Evolutionary conservation across 768 basidiomycete genomes (phyloP).

Genomic region (Suillus paluster): DNA sequence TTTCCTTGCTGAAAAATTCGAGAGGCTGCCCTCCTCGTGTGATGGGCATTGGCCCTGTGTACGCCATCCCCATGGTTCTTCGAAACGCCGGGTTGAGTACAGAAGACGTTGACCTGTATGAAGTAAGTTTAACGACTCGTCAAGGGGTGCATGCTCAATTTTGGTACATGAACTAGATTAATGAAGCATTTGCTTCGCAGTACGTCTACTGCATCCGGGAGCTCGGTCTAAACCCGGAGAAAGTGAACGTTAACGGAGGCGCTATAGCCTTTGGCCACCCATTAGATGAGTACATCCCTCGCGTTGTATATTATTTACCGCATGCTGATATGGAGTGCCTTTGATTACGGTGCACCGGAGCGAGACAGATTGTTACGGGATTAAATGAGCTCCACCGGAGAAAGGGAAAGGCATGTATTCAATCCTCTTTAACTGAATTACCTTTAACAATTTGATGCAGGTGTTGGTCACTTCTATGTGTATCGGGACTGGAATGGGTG

Average conservation of each 20-base stretch:
- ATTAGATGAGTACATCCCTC: constrained; percentile 59
- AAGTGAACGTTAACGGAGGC: constrained; percentile 90
- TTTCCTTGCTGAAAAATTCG: not conserved
- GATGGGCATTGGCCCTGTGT: constrained; percentile 87
- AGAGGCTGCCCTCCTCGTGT: constrained; percentile 76
- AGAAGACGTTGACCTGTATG: constrained; percentile 78
- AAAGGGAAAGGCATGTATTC: constrained; percentile 58
- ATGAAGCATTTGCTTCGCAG: constrained; percentile 90
- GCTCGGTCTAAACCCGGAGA: constrained; percentile 61
- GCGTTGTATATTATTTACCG: not conserved
- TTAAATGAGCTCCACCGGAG: constrained; percentile 73
- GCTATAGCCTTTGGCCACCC: constrained; percentile 89
- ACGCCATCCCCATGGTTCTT: constrained; percentile 82
- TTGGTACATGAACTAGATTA: constrained; percentile 62
- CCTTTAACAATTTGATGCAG: constrained; percentile 38
- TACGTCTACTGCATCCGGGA: constrained; percentile 73
- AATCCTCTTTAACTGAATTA: constrained; percentile 8
- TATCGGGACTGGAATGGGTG: constrained; percentile 92
- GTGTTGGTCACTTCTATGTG: constrained; percentile 90
- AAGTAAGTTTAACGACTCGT: constrained; percentile 47
- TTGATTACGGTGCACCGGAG: constrained; percentile 76
- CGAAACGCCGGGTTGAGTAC: constrained; percentile 65
- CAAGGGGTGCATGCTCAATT: constrained; percentile 3
- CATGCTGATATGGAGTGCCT: constrained; percentile 18
- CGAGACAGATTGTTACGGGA: constrained; percentile 84